These are phyloP conservation scores for Pseudopithomyces chartarum DNA, from an alignment of 2,329 filamentous ascomycete genomes.

Conservation along the genomic window DNA sequence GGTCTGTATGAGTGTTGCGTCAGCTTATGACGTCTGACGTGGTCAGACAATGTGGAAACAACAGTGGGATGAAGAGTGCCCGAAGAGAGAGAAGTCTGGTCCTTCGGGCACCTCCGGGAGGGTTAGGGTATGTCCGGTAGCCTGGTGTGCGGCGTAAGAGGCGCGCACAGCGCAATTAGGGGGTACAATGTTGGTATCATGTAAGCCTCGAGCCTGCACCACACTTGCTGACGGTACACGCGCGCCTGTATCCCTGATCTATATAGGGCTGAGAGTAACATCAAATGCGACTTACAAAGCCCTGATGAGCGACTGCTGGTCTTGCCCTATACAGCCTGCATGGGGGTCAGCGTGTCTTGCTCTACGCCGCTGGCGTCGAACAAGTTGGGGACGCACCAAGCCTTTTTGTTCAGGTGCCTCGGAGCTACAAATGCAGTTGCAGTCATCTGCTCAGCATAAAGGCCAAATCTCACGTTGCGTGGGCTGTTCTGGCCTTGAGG, in stretches of 20 bases:
- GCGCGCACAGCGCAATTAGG: not conserved
- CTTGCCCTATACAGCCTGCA: constrained; percentile 41
- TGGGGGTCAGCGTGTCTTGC: not conserved
- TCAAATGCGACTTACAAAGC: constrained; percentile 36
- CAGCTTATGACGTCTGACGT: constrained; percentile 22
- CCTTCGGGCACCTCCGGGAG: constrained; percentile 8
- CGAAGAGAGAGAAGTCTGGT: not conserved
- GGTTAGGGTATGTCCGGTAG: not conserved
- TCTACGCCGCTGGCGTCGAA: constrained; percentile 3
- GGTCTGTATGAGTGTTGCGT: constrained; percentile 31
- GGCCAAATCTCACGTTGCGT: constrained; percentile 40
- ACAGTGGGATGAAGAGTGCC: not conserved
- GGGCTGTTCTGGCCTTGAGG: constrained; percentile 54
- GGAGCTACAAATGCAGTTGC: constrained; percentile 42
- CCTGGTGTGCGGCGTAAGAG: not conserved
- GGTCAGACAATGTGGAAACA: constrained; percentile 1
- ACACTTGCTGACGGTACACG: constrained; percentile 2
- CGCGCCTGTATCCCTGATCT: constrained; percentile 3
- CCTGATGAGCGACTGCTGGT: constrained; percentile 45
- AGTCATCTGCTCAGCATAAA: constrained; percentile 47
- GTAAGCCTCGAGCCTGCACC: not conserved
- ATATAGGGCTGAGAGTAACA: constrained; percentile 13
- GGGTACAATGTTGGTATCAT: not conserved
- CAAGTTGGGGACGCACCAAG: constrained; percentile 15
- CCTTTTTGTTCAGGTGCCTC: constrained; percentile 43